These are phyloP conservation scores for Peronospora belbahrii DNA, from an alignment of 352 stramenopile genomes.

Conservation along the genomic window DNA sequence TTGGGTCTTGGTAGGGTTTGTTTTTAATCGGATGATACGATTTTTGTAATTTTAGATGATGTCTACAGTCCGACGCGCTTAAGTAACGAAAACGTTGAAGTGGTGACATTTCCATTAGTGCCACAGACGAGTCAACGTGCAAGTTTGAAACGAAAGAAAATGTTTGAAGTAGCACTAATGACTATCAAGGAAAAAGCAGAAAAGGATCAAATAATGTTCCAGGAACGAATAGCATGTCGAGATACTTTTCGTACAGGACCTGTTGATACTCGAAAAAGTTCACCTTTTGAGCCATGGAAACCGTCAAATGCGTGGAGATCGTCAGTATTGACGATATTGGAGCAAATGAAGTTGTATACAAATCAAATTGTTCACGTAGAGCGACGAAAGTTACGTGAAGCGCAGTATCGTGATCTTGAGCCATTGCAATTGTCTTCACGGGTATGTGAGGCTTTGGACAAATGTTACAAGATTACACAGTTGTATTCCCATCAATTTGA, in stretches of 20 bases:
- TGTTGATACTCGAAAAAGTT: background rate
- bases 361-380: conserved; percentile 83
- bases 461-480: conserved; percentile 38
- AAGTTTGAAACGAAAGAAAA: conserved; percentile 42
- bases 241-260: too few species aligned
- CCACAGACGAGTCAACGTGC: conserved; percentile 54
- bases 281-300: conserved; percentile 1
- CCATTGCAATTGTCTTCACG: conserved; percentile 30
- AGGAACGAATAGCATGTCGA: too few species aligned
- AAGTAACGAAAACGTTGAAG: conserved; percentile 29
- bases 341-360: conserved; percentile 46
- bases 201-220: conserved; percentile 1
- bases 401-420: conserved; percentile 32
- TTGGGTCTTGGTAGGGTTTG: background rate
- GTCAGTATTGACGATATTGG: conserved; percentile 42
- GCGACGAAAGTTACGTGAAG: conserved; percentile 31
- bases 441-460: conserved; percentile 36
- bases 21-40: too few species aligned
- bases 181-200: background rate
- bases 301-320: conserved; percentile 18
- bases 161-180: conserved; percentile 44
- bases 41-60: conserved; percentile 22
- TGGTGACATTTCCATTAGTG: conserved; percentile 51
- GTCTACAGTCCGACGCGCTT: conserved; percentile 25
- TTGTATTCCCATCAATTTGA: conserved; percentile 91